Conservation (phyloP, 2,329 filamentous ascomycete species). For the Alternaria burnsii region DNA sequence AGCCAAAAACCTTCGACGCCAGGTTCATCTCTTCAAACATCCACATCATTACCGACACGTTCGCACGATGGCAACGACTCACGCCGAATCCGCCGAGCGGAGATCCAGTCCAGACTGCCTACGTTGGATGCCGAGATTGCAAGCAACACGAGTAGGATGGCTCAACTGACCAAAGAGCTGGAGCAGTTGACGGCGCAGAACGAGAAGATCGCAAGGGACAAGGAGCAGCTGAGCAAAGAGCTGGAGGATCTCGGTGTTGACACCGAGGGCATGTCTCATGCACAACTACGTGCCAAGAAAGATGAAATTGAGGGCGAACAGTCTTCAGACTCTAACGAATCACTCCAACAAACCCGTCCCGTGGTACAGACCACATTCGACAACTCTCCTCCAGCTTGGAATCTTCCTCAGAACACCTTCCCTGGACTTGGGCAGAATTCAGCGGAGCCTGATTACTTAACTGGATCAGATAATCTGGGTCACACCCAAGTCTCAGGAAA, state of each 20-base stretch:
- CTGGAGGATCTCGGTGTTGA: constrained; percentile 59
- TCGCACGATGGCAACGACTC: constrained; percentile 13
- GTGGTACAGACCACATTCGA: background rate
- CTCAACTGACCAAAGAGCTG: constrained; percentile 56
- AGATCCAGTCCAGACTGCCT: constrained; percentile 60
- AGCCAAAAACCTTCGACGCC: constrained; percentile 7
- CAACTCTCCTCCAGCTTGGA: background rate
- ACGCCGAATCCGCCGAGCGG: constrained; percentile 52
- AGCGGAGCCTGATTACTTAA: background rate
- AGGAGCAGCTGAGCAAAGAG: constrained; percentile 57
- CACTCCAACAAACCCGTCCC: background rate
- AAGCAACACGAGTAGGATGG: constrained; percentile 49
- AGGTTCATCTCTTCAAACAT: constrained; percentile 7
- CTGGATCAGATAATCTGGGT: background rate
- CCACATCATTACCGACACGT: background rate
- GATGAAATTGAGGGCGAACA: constrained; percentile 47
- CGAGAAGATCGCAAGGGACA: constrained; percentile 52
- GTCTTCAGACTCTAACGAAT: constrained; percentile 17
- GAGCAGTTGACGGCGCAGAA: constrained; percentile 52
- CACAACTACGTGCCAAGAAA: constrained; percentile 55
- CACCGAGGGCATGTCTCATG: constrained; percentile 57
- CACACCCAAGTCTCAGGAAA: background rate
- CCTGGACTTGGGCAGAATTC: constrained; percentile 25
- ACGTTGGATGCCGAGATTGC: constrained; percentile 57
- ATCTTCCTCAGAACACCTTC: constrained; percentile 7